phyloP scores from a whole-genome alignment of 2,329 filamentous ascomycete genomes.

The Chaetomiaceae sp. region DNA sequence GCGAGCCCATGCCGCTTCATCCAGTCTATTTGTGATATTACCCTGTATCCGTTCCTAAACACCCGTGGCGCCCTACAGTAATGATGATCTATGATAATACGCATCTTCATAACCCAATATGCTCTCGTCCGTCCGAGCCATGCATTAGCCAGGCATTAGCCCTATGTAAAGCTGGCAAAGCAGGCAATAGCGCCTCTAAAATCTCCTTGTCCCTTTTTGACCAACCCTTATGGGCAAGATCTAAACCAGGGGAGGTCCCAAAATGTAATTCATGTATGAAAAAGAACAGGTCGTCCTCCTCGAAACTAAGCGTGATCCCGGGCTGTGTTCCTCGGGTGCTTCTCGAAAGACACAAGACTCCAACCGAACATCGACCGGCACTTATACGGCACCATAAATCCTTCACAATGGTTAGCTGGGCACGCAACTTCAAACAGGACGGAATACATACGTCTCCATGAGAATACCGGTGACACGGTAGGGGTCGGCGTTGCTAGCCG shows the following conservation, averaged over 20 bases:
- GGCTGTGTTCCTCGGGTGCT: background rate
- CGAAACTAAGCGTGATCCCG: background rate
- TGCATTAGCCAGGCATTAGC: slow-evolving; percentile 5
- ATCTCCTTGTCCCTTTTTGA: background rate
- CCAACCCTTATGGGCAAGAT: background rate
- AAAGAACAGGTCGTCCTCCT: background rate
- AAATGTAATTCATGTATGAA: background rate
- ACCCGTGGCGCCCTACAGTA: slow-evolving; percentile 8
- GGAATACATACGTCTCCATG: slow-evolving; percentile 30
- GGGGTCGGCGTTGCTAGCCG: slow-evolving; percentile 73
- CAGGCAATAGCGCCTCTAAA: slow-evolving; percentile 12
- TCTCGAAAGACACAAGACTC: background rate
- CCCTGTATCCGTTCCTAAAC: background rate
- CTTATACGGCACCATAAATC: slow-evolving; percentile 12
- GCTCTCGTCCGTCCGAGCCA: slow-evolving; percentile 3
- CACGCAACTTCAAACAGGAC: background rate
- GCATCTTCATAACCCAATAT: slow-evolving; percentile 6
- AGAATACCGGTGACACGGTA: slow-evolving; percentile 58
- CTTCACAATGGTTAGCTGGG: background rate
- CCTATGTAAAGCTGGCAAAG: slow-evolving; percentile 2
- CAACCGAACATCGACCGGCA: background rate
- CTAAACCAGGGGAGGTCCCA: background rate
- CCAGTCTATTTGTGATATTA: background rate
- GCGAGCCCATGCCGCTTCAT: slow-evolving; percentile 1
- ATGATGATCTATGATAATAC: slow-evolving; percentile 11